Evolutionary conservation across 345 rosid species (phyloP), one percentile per base, ranked within the genome.

Genomic region (Sonneratia caseolaris): DNA sequence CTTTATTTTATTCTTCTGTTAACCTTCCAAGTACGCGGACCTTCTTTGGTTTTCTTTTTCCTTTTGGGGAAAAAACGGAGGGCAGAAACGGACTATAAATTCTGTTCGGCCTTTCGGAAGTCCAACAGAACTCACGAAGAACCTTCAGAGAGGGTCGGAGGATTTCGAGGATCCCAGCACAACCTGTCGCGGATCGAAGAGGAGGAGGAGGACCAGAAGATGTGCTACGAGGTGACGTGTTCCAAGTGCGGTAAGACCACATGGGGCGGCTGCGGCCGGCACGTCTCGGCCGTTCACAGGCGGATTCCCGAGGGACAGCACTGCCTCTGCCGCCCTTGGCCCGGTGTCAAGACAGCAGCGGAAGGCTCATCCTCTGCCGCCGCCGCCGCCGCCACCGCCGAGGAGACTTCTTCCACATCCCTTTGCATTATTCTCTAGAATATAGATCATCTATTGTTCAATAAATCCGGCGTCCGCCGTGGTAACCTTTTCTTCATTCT

Each of bases 251-350:
- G 82, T 32, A 84, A 84, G 76, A 81, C 75, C 57, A 74, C 79
- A 3, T 84, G 87, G 85, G 80, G 77, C 10, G 85, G 83, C 24
- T 81, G 83, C 69, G 85, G 85, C 11, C 71, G 82, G 64, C 87
- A 84, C 48, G 83, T 84, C 4, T 55, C 66, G 0, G 70, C 81
- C 40, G 77, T 84, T 27, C 78, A 84, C 64, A 62, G 45, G 19
- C 67, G 77, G 22, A 70, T 81, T 64, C 74, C 76, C 0, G 68
- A 82, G 42, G 85, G 77, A 42, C 81, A 75, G 4, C 83, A 72
- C 71, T 82, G 81, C 43, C 66, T 45, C 32, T 82, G 85, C 78
- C 81, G 57, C 59, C 74, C 42, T 0, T 82, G 86, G 87, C 85
- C 85, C 1, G 85, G 83, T 0, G 77, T 82, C 64, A 62, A 78